A percentile compares a stretch with the other conserved stretches of the same genome.
Evolutionary conservation across 176 grass and related monocot species (phyloP).

Genomic region (Saccharum spontaneum): DNA sequence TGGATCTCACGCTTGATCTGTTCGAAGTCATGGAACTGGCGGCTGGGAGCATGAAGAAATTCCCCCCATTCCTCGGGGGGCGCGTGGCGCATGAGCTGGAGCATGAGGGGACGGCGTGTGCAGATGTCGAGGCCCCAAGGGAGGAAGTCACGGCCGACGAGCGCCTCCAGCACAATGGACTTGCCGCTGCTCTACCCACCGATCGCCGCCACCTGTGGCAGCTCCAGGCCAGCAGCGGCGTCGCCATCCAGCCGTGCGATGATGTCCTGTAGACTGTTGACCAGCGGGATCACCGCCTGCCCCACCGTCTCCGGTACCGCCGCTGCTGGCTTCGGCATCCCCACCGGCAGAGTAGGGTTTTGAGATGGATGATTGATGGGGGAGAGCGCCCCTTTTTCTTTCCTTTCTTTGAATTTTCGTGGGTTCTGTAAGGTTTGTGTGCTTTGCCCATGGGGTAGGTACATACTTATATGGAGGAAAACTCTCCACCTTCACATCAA

Average conservation of each 20-base stretch:
- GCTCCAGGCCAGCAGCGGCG: constrained; percentile 54
- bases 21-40: constrained; percentile 68
- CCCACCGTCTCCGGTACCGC: constrained; percentile 44
- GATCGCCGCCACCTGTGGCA: constrained; percentile 80
- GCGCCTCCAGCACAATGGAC: constrained; percentile 89
- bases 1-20: constrained; percentile 91
- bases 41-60: too few relatives aligned
- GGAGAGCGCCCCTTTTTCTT: neutral
- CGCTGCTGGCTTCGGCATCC: constrained; percentile 34
- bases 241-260: constrained; percentile 62
- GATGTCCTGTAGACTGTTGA: constrained; percentile 77
- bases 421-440: neutral
- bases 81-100: too few relatives aligned
- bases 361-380: neutral
- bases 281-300: constrained; percentile 59
- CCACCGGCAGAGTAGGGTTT: constrained; percentile 44
- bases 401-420: neutral
- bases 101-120: too few relatives aligned
- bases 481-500: too few relatives aligned
- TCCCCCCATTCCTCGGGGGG: too few relatives aligned
- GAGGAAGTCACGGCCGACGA: too few relatives aligned
- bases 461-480: too few relatives aligned
- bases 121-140: too few relatives aligned
- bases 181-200: constrained; percentile 96
- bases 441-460: neutral